Conservation (phyloP, 2,329 filamentous ascomycete species). For the Pseudogymnoascus sp. region DNA sequence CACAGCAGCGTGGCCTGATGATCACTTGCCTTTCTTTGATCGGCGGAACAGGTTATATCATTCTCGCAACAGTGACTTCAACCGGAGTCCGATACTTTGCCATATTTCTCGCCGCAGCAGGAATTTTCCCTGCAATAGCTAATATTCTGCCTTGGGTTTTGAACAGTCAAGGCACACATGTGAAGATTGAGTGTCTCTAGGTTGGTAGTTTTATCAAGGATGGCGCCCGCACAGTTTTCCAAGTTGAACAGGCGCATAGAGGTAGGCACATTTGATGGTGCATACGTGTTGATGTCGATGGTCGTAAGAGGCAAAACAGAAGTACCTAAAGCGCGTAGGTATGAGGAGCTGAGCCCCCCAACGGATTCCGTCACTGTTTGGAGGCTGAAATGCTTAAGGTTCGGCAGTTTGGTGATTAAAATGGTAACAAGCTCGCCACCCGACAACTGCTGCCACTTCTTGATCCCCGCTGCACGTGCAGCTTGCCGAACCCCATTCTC, state of each 20-base stretch:
- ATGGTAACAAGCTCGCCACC: not conserved
- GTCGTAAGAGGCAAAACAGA: not conserved
- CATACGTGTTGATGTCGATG: not conserved
- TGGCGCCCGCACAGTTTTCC: not conserved
- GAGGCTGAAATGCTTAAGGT: not conserved
- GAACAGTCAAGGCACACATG: slow-evolving; percentile 54
- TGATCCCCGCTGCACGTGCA: not conserved
- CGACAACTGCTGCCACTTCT: not conserved
- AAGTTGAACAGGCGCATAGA: not conserved
- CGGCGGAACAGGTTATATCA: slow-evolving; percentile 53
- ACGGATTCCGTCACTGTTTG: not conserved
- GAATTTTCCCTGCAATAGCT: slow-evolving; percentile 59
- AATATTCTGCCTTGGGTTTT: slow-evolving; percentile 64
- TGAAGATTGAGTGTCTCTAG: not conserved
- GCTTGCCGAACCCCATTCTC: not conserved
- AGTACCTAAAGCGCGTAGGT: not conserved
- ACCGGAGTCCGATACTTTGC: slow-evolving; percentile 38
- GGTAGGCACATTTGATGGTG: not conserved
- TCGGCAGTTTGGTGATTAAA: not conserved
- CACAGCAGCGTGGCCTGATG: slow-evolving; percentile 53
- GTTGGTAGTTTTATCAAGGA: not conserved
- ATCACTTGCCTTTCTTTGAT: slow-evolving; percentile 47
- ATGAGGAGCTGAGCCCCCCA: not conserved
- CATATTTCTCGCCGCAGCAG: slow-evolving; percentile 45
- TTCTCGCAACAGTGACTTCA: slow-evolving; percentile 47